Evolutionary conservation across 1,284 basidiomycete genomes (phyloP).

Genomic region (Ceratobasidium sp.): DNA sequence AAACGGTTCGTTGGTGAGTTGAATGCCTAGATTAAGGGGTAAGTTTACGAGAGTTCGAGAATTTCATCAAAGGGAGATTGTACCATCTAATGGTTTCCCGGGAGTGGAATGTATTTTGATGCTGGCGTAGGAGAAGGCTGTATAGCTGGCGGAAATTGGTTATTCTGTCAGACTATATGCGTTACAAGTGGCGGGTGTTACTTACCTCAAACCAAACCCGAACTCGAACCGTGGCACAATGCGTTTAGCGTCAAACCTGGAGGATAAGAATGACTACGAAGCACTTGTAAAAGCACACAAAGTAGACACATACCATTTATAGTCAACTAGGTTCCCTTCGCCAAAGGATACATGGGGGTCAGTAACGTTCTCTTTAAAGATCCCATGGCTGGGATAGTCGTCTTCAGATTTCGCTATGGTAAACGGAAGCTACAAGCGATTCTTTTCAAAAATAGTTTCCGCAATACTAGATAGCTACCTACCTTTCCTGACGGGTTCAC

Average conservation of each 20-base stretch:
- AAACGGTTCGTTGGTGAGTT: conserved; percentile 22
- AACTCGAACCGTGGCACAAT: conserved; percentile 63
- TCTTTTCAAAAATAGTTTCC: conserved; percentile 46
- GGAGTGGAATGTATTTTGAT: conserved; percentile 48
- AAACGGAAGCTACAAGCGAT: conserved; percentile 54
- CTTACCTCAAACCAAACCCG: conserved; percentile 62
- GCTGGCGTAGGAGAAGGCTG: conserved; percentile 60
- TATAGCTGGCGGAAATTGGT: conserved; percentile 52
- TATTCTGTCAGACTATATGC: conserved; percentile 1
- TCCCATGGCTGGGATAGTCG: conserved; percentile 40
- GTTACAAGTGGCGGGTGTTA: conserved; percentile 55
- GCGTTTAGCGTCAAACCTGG: conserved; percentile 47
- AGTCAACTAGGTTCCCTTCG: conserved; percentile 60
- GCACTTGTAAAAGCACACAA: conserved; percentile 21
- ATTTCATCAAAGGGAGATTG: not conserved
- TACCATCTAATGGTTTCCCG: conserved; percentile 25
- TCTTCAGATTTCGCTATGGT: conserved; percentile 55
- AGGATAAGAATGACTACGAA: not conserved
- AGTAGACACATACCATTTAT: conserved; percentile 44
- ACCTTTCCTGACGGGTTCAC: conserved; percentile 80
- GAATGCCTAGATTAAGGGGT: not conserved
- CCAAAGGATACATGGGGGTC: conserved; percentile 65
- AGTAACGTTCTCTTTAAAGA: conserved; percentile 52
- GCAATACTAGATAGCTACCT: conserved; percentile 72
- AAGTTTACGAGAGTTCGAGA: not conserved